These are phyloP conservation scores for Sclerotinia spermophila DNA, from an alignment of 2,329 filamentous ascomycete genomes.

Conservation along the genomic window DNA sequence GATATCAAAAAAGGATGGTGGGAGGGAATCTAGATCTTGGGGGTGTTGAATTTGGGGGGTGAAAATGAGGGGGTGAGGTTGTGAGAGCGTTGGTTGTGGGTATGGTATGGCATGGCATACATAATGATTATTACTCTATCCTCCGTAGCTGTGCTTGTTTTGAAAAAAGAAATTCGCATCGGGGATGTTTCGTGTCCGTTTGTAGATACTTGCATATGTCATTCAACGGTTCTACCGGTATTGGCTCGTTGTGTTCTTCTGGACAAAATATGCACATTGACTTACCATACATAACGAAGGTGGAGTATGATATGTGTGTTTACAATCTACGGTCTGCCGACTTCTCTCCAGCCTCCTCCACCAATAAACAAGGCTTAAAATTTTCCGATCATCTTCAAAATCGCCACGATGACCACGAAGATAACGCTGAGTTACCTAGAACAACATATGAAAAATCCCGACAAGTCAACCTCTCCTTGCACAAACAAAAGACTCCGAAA, in stretches of 20 bases:
- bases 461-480: background rate
- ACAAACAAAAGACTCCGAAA: background rate
- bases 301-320: background rate
- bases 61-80: background rate
- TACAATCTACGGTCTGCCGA: background rate
- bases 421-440: conserved; percentile 14
- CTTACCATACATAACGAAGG: background rate
- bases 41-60: background rate
- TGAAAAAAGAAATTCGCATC: background rate
- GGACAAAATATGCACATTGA: background rate
- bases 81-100: background rate
- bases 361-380: background rate
- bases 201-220: background rate
- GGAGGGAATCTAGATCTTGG: background rate
- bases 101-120: no score
- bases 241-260: background rate
- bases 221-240: background rate
- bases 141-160: background rate
- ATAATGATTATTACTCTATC: background rate
- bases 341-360: background rate
- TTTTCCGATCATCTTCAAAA: background rate
- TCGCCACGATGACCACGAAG: background rate
- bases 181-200: background rate
- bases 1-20: background rate
- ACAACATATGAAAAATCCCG: background rate